Percentiles rank a stretch among this genome's conserved stretches.
These are phyloP conservation scores for Hypoxylon lenormandii DNA, from an alignment of 495 filamentous ascomycete genomes.

Conservation along the genomic window DNA sequence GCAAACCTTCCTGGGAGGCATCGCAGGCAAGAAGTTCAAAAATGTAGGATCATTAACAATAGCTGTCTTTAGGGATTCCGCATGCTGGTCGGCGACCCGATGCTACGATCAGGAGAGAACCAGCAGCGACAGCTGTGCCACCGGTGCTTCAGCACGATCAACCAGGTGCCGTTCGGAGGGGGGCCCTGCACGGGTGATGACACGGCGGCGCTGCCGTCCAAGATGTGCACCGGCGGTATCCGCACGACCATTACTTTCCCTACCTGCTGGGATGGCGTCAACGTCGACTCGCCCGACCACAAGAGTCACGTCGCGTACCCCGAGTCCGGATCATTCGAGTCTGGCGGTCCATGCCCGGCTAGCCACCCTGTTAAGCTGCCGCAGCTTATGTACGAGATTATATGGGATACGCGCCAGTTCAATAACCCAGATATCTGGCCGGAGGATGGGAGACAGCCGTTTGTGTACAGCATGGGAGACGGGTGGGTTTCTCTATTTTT, in stretches of 20 bases:
- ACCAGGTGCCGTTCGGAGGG: conserved; percentile 53
- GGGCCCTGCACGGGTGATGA: conserved; percentile 53
- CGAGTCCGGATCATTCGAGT: conserved; percentile 48
- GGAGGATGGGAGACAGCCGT: conserved; percentile 56
- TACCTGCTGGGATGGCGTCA: conserved; percentile 58
- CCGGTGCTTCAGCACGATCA: conserved; percentile 52
- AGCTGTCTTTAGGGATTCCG: conserved; percentile 66
- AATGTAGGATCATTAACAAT: background rate
- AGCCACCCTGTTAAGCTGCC: conserved; percentile 55
- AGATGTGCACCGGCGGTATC: conserved; percentile 53
- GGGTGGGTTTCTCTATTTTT: conserved; percentile 46
- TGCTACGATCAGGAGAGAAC: conserved; percentile 57
- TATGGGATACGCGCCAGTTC: conserved; percentile 56
- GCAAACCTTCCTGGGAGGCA: too few relatives aligned
- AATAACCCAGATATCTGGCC: conserved; percentile 57
- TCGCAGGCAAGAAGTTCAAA: too few relatives aligned
- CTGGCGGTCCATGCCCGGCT: conserved; percentile 51
- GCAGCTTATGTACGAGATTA: conserved; percentile 57
- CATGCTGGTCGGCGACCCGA: conserved; percentile 76
- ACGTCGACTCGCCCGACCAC: conserved; percentile 57
- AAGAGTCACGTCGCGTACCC: conserved; percentile 55
- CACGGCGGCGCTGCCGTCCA: conserved; percentile 47
- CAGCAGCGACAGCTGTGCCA: conserved; percentile 55
- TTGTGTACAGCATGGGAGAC: conserved; percentile 61
- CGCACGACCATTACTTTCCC: conserved; percentile 57